Evolutionary conservation across 208 protist genomes (phyloP).

Genomic region (Porcisia hertigi): DNA sequence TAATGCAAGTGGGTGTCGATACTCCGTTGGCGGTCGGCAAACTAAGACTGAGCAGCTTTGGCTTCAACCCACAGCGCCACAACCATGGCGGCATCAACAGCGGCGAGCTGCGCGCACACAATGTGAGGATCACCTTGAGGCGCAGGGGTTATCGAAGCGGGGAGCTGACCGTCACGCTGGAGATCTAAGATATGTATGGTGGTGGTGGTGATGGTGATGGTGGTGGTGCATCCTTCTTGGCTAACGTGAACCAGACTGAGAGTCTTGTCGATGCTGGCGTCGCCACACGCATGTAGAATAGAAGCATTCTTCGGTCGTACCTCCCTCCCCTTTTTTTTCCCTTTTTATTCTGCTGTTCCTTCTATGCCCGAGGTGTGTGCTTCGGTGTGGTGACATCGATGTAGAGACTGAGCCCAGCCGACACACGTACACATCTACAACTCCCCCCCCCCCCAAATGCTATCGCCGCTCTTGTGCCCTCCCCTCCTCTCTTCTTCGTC

Average conservation of each 20-base stretch:
- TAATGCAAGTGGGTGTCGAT: conserved; percentile 16
- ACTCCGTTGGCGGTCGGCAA: conserved; percentile 17
- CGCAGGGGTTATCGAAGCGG: conserved; percentile 29
- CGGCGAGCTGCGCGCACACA: conserved; percentile 8
- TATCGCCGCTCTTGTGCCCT: neutral
- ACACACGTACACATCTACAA: neutral
- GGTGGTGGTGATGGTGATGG: neutral
- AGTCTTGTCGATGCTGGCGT: neutral
- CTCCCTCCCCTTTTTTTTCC: no score
- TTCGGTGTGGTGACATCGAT: no score
- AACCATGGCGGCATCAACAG: neutral
- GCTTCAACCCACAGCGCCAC: neutral
- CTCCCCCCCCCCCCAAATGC: neutral
- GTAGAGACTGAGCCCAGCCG: neutral
- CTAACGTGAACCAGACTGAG: neutral
- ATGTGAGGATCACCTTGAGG: conserved; percentile 17
- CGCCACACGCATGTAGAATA: no score
- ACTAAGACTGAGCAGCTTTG: conserved; percentile 8
- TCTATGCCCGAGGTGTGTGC: no score
- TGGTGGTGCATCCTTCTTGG: neutral
- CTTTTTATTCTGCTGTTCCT: no score
- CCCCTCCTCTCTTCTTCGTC: neutral
- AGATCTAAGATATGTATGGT: conserved; percentile 1
- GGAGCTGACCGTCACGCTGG: conserved; percentile 17
- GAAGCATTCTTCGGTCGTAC: no score